These are phyloP conservation scores for Flueggea neowawraea DNA, from an alignment of 441 rosid species.

Conservation along the genomic window DNA sequence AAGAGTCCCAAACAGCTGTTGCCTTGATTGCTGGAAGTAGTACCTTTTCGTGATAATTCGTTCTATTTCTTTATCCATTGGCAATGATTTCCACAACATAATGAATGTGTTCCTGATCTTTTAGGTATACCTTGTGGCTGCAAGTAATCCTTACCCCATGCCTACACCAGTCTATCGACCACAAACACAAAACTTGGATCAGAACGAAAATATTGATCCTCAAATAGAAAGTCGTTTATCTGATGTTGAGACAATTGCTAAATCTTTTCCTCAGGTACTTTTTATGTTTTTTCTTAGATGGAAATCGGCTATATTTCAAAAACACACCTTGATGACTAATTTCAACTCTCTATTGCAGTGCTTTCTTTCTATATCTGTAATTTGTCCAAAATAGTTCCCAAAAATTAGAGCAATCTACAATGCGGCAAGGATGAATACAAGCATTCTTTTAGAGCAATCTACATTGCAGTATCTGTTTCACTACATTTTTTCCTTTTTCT, in stretches of 20 bases:
- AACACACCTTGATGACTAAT: slow-evolving; percentile 20
- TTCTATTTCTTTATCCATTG: too few species aligned
- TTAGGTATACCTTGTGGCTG: slow-evolving; percentile 35
- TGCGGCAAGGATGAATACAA: slow-evolving; percentile 55
- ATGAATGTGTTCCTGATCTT: too few species aligned
- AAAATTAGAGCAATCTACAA: slow-evolving; percentile 77
- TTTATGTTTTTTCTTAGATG: slow-evolving; percentile 5
- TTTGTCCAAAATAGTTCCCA: slow-evolving; percentile 91
- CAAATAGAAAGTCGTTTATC: slow-evolving; percentile 73
- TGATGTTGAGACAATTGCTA: slow-evolving; percentile 92
- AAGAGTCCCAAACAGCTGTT: too few species aligned
- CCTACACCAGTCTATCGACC: slow-evolving; percentile 96
- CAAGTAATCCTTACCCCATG: slow-evolving; percentile 88
- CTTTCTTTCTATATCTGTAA: slow-evolving; percentile 77
- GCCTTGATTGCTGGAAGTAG: too few species aligned
- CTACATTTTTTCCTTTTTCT: slow-evolving; percentile 3
- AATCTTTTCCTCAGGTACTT: slow-evolving; percentile 67
- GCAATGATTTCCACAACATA: too few species aligned
- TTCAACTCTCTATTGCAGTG: slow-evolving; percentile 51
- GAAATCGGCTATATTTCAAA: slow-evolving; percentile 10
- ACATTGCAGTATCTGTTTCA: background rate
- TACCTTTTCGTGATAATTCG: too few species aligned
- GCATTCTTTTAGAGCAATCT: too few species aligned
- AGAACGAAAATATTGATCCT: slow-evolving; percentile 53
- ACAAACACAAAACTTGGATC: slow-evolving; percentile 57